Percentiles rank a stretch among this genome's conserved stretches.
Evolutionary conservation across 768 basidiomycete species (phyloP).

Genomic region (Suillus variegatus): DNA sequence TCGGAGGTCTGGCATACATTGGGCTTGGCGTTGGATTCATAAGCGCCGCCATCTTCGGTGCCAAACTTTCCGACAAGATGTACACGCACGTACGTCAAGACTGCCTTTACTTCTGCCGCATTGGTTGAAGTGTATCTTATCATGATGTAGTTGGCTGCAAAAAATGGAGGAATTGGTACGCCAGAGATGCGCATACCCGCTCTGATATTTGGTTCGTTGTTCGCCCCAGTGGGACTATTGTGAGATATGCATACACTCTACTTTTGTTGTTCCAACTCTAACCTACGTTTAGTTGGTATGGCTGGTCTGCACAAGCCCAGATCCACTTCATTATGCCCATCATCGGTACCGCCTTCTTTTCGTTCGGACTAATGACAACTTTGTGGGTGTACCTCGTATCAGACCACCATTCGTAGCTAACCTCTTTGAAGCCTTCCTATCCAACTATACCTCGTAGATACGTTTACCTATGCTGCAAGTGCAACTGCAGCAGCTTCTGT

Average conservation of each 20-base stretch:
- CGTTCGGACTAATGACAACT: slow-evolving; percentile 54
- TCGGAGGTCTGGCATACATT: slow-evolving; percentile 53
- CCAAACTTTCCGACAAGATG: slow-evolving; percentile 44
- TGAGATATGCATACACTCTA: slow-evolving; percentile 32
- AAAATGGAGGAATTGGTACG: slow-evolving; percentile 62
- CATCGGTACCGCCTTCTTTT: slow-evolving; percentile 58
- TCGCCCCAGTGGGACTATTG: slow-evolving; percentile 73
- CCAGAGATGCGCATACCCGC: slow-evolving; percentile 79
- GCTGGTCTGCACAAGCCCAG: slow-evolving; percentile 62
- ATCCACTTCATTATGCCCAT: slow-evolving; percentile 80
- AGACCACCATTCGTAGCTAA: background rate
- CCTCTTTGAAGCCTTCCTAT: slow-evolving; percentile 55
- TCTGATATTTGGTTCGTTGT: slow-evolving; percentile 55
- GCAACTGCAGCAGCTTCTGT: slow-evolving; percentile 66
- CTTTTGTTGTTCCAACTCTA: slow-evolving; percentile 3
- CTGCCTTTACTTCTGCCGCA: slow-evolving; percentile 11
- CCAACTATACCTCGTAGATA: slow-evolving; percentile 63
- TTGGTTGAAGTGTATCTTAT: background rate
- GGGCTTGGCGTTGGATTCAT: slow-evolving; percentile 61
- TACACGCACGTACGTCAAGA: slow-evolving; percentile 42
- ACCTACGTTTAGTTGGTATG: slow-evolving; percentile 33
- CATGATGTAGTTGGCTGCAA: slow-evolving; percentile 43
- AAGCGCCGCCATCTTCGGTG: slow-evolving; percentile 47
- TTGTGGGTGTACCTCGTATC: slow-evolving; percentile 35
- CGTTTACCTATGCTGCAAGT: slow-evolving; percentile 40